These are phyloP conservation scores for Toxicodendron radicans DNA, from an alignment of 345 rosid genomes.

Conservation along the genomic window DNA sequence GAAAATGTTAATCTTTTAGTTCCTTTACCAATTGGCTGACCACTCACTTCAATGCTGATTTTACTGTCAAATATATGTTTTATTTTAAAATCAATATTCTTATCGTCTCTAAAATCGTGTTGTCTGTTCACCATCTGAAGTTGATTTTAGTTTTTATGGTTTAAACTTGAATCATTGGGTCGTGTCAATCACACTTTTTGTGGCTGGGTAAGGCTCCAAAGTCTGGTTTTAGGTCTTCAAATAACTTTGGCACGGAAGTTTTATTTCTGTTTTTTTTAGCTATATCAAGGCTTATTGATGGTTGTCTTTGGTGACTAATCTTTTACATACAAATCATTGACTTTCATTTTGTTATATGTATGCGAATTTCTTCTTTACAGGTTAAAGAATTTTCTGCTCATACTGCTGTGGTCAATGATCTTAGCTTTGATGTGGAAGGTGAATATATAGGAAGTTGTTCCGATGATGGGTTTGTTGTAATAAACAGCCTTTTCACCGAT, in stretches of 20 bases:
- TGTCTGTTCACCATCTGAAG: background rate
- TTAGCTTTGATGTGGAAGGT: slow-evolving; percentile 88
- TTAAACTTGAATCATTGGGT: background rate
- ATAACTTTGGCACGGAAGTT: background rate
- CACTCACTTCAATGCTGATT: background rate
- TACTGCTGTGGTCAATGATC: slow-evolving; percentile 88
- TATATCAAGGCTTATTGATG: slow-evolving; percentile 11
- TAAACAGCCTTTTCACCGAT: slow-evolving; percentile 93
- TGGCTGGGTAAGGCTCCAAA: background rate
- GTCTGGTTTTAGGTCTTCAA: background rate
- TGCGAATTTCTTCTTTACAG: slow-evolving; percentile 35
- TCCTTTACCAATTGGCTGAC: background rate
- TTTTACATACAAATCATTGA: background rate
- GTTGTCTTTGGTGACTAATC: background rate
- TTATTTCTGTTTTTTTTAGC: slow-evolving; percentile 1
- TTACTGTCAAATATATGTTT: background rate
- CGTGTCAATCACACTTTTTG: background rate
- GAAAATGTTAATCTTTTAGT: background rate
- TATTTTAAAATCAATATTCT: background rate
- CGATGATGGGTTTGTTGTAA: slow-evolving; percentile 90
- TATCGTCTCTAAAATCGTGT: background rate
- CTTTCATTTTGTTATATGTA: slow-evolving; percentile 12
- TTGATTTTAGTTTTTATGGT: slow-evolving; percentile 7
- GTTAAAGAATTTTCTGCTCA: slow-evolving; percentile 80
- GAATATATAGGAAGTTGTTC: slow-evolving; percentile 98